Evolutionary conservation across 2,329 filamentous ascomycete species (phyloP).

Genomic region (Fusarium sp.): DNA sequence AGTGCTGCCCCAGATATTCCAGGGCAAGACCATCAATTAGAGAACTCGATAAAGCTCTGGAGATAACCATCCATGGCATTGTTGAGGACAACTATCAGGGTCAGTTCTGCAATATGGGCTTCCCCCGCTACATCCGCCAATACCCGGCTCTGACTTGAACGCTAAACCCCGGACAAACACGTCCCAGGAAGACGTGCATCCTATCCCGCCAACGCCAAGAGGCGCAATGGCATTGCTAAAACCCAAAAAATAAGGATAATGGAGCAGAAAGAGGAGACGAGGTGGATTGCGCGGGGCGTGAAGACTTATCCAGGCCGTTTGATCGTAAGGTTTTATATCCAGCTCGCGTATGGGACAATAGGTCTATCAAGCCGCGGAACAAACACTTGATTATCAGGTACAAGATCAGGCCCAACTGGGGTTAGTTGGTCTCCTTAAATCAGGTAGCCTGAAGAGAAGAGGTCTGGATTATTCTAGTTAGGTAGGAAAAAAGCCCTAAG

Average conservation of each 20-base stretch:
- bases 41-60: not conserved
- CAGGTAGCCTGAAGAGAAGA: not conserved
- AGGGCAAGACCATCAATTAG: constrained; percentile 7
- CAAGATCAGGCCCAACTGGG: too few species aligned
- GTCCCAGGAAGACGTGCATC: constrained; percentile 36
- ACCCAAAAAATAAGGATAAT: constrained; percentile 6
- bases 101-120: constrained; percentile 19
- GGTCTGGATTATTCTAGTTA: too few species aligned
- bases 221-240: constrained; percentile 29
- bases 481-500: too few species aligned
- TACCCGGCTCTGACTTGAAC: constrained; percentile 33
- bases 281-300: not conserved
- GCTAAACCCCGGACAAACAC: constrained; percentile 34
- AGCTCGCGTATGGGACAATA: not conserved
- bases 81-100: constrained; percentile 9
- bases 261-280: constrained; percentile 1
- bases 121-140: constrained; percentile 23
- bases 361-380: not conserved
- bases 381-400: too few species aligned
- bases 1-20: constrained; percentile 18
- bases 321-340: not conserved
- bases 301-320: constrained; percentile 8
- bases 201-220: constrained; percentile 16
- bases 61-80: not conserved
- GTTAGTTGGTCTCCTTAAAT: too few species aligned